Evolutionary conservation across 78 protist genomes (phyloP).

Genomic region (Polysphondylium violaceum): DNA sequence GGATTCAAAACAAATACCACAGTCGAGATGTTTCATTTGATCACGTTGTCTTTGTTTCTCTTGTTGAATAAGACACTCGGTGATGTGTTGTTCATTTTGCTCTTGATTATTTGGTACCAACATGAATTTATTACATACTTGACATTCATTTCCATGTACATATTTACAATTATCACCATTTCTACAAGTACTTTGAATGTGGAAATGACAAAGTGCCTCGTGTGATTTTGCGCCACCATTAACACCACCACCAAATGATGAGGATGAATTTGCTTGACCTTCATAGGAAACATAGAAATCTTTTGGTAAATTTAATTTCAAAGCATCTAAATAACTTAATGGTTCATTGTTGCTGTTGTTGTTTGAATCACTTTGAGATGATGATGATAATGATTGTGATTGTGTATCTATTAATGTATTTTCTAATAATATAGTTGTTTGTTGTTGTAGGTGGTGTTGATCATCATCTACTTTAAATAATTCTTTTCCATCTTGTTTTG

Average conservation of each 20-base stretch:
- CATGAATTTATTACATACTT: conserved; percentile 33
- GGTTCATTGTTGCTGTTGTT: conserved; percentile 10
- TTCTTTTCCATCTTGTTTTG: neutral
- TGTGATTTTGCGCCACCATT: neutral
- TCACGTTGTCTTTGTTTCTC: conserved; percentile 37
- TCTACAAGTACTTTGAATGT: conserved; percentile 51
- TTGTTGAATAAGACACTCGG: conserved; percentile 24
- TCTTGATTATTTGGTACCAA: conserved; percentile 30
- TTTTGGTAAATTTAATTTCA: conserved; percentile 56
- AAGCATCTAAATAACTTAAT: conserved; percentile 57
- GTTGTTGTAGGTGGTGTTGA: conserved; percentile 24
- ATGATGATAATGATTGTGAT: conserved; percentile 3
- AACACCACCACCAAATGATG: neutral
- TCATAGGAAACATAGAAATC: conserved; percentile 57
- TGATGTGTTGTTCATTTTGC: conserved; percentile 42
- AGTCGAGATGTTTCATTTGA: conserved; percentile 42
- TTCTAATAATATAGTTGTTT: neutral
- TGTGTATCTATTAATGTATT: too few species aligned
- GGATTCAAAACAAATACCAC: conserved; percentile 73
- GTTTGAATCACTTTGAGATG: neutral
- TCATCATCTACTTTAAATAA: neutral
- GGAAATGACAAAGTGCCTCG: conserved; percentile 51
- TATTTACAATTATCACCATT: conserved; percentile 66
- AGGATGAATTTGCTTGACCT: neutral
- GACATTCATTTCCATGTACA: conserved; percentile 51